Base-by-base conservation (phyloP, 2,329 filamentous ascomycete genomes). In the Chaetomium olivaceum region DNA sequence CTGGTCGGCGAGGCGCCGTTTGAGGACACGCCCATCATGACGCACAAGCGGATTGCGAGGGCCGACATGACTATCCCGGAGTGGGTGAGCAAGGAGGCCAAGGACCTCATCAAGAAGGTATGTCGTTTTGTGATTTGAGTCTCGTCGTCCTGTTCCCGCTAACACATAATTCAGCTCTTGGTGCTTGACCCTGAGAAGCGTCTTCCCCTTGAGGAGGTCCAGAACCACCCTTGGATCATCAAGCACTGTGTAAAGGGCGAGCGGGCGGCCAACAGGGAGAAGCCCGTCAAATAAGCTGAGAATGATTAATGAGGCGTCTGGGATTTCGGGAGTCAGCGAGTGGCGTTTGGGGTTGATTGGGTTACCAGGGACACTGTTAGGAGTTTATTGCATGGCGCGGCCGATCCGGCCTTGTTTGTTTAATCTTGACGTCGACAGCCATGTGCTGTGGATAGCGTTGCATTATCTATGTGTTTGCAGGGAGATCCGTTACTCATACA, bases 1-100 rank as follows among this genome's bases (percentile, higher is more conserved):
- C 80, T 99, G 66, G 92, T 96, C 39, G 95, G 95, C 67, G 93
- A 97, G 81, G 95, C 95, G 19, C 95, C 95, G 0, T 99, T 99
- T 74, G 95, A 99, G 78, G 95, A 98, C 74, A 95, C 92, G 2
- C 92, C 92, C 4, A 87, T 94, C 68, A 96, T 97, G 91, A 99
- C 95, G 29, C 93, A 97, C 72, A 84, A 92, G 72, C 88, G 93
- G 74, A 99, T 99, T 77, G 87, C 89, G 5, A 84, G 92, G 71
- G 92, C 90, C 33, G 95, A 98, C 74, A 97, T 98, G 92, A 90
- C 90, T 0, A 89, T 98, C 58, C 95, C 95, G 4, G 89, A 87
- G 8, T 98, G 94, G 76, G 90, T 99, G 65, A 97, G 92, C 76
- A 80, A 91, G 0, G 95, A 98, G 80, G 95, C 93, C 52, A 90